Evolutionary conservation across 2,329 filamentous ascomycete species (phyloP), one percentile per base, ranked within the genome.

Genomic region (Fusarium gaditjirri): DNA sequence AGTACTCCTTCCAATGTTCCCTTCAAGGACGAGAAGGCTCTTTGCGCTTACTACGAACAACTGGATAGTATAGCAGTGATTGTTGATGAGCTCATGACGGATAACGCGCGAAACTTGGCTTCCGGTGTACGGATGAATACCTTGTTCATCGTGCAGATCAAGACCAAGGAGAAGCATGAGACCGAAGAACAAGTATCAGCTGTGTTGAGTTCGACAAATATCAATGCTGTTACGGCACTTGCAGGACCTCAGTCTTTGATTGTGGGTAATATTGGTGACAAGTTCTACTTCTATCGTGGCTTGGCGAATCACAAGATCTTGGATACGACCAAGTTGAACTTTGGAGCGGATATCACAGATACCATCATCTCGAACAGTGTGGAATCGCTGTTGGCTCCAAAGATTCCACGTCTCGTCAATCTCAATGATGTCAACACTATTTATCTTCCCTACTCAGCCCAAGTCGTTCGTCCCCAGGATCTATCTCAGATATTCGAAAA

Each of bases 201-300:
- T 5, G 35, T n/a, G 5, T 27, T 68, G 43, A 68, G 35, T 6
- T 39, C 57, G 5, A 49, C 35, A 0, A 68, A 68, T 0, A 57
- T 68, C 21, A 68, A 68, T 1, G 57, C 65, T 21, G 57, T 68
- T 0, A 68, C 65, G 0, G 64, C 65, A 1, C 44, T 68, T 10
- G 65, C 64, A 1, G 65, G 65, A 6, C 64, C 65, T n/a, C 65
- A 68, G 29, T 68, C 64, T 29, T 21, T 68, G 16, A 41, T 68
- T 0, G 17, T 68, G 16, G 56, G 12, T 0, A 44, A 8, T 0
- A 39, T 44, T 1, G 57, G 11, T 6, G 57, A 64, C 0, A 64
- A 29, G 13, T 46, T 68, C 3, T 68, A 64, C 4, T 68, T 68
- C 19, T 68, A 68, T 4, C 65, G 65, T 0, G 65, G 65, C 12